Evolutionary conservation across 257 asterid genomes (phyloP), one percentile per base, ranked within the genome.

Genomic region (Solanum dulcamara): DNA sequence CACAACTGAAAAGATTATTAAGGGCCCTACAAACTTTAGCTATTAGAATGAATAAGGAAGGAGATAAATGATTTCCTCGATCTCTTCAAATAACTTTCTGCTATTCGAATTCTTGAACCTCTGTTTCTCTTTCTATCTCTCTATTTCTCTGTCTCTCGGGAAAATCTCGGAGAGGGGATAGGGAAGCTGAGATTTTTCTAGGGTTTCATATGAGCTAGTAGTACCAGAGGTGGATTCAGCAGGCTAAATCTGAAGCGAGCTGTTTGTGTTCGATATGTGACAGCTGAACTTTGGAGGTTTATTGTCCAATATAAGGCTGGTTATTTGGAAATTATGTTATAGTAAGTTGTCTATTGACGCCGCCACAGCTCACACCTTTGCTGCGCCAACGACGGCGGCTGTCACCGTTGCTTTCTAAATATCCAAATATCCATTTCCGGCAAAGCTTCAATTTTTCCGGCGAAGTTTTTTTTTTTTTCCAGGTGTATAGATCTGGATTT

Each of bases 241-340:
- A 46, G 83, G 40, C 42, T 42, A 18, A 46, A 46, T 74, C 81
- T 72, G 55, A 38, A 72, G 35, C 22, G 81, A 75, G 37, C 59
- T 79, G 64, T 48, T 79, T 48, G 42, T 28, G 64, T 59, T 79
- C 28, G 83, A 28, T 79, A 48, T 79, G 62, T 30, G 64, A 48
- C 15, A 30, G 64, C 28, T 8, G 28, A 12, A 48, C 44, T 79
- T 17, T 79, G 17, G 0, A 46, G 42, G 83, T 79, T 8, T 48
- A 28, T 79, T 79, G 83, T 50, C 62, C 57, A 28, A 48, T 48
- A 48, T 30, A 28, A 15, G 83, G 20, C 64, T 79, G 83, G 83
- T 9, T 48, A 79, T 46, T 79, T 79, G 83, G 59, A 80, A 38
- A 50, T 67, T 80, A 83, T 71, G 87, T 84, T 81, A 44, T 89